Evolutionary conservation across 202 grass and related monocot genomes (phyloP).

Genomic region (Digitaria exilis): DNA sequence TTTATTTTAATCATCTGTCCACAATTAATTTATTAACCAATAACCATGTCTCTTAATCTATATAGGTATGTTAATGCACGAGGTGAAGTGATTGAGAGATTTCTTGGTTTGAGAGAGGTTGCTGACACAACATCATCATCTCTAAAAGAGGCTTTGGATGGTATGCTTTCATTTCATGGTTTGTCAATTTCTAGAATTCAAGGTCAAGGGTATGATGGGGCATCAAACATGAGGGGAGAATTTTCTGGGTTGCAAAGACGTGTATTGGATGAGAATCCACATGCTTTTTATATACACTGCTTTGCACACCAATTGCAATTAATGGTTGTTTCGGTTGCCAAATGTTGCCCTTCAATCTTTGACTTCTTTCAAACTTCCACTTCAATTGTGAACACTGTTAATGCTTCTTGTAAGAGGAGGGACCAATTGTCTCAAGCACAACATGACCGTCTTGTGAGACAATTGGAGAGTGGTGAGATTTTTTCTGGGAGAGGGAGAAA

Average conservation of each 20-base stretch:
- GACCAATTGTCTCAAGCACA: not conserved
- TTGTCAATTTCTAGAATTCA: constrained; percentile 1
- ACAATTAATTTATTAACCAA: not conserved
- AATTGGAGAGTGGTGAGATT: not conserved
- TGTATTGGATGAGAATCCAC: not conserved
- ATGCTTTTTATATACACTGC: not conserved
- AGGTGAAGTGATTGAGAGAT: not conserved
- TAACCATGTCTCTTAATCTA: not conserved
- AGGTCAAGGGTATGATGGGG: not conserved
- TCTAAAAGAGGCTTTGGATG: not conserved
- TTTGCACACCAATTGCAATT: constrained; percentile 1
- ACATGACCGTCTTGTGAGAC: not conserved
- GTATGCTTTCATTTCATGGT: not conserved
- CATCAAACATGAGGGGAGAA: not conserved
- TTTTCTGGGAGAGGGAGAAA: not conserved
- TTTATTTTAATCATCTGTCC: not conserved
- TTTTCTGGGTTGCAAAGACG: not conserved
- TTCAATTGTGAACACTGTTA: not conserved
- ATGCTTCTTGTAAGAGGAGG: not conserved
- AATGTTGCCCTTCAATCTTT: not conserved
- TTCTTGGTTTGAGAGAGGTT: constrained; percentile 11
- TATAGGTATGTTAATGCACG: not conserved
- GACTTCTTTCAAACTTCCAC: not conserved
- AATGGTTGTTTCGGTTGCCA: not conserved
- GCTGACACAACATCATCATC: not conserved